Conservation (phyloP, 129 eudicot genomes). For the carrot (Daucus carota) region DNA sequence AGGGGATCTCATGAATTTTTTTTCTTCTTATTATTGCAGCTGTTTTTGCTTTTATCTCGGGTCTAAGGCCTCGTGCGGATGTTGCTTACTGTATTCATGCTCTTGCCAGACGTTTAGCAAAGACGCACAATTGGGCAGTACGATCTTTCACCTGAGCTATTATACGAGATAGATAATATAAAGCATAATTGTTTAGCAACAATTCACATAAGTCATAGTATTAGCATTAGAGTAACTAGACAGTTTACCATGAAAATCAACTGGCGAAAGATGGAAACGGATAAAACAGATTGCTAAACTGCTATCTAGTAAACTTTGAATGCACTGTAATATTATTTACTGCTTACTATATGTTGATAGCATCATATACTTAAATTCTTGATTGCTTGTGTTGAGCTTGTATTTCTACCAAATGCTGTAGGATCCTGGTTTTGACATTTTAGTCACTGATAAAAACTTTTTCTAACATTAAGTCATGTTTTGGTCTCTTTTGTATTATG, state of each 20-base stretch:
- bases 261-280: too few relatives aligned
- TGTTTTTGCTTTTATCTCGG: slow-evolving; percentile 74
- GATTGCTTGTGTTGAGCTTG: background rate
- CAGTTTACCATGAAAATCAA: background rate
- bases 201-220: background rate
- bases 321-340: background rate
- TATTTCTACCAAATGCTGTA: background rate
- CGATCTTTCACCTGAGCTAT: slow-evolving; percentile 18
- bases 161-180: background rate
- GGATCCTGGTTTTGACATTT: background rate
- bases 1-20: slow-evolving; percentile 13
- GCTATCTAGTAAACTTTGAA: background rate
- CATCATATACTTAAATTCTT: background rate
- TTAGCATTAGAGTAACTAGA: background rate
- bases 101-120: slow-evolving; percentile 77
- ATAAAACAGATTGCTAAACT: background rate
- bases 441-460: background rate
- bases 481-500: background rate
- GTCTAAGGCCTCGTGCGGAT: slow-evolving; percentile 90
- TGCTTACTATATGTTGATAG: background rate
- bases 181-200: background rate
- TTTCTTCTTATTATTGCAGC: slow-evolving; percentile 37
- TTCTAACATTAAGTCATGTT: background rate
- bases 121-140: slow-evolving; percentile 97
- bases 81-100: slow-evolving; percentile 97